Evolutionary conservation across 768 basidiomycete genomes (phyloP).

Genomic region (Exsudoporus frostii): DNA sequence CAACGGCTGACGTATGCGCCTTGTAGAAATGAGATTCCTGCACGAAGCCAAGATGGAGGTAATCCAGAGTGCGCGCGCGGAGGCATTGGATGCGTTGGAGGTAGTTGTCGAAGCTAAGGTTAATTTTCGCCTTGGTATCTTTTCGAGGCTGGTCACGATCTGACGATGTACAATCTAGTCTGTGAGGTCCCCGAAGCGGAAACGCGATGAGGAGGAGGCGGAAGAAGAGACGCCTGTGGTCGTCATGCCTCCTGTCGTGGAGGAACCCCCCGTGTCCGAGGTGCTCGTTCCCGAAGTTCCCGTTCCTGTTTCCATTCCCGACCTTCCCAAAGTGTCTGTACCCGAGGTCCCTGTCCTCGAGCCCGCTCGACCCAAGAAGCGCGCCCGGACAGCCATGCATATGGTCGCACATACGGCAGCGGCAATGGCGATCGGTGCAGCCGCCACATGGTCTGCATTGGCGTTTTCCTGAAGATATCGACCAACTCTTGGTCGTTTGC

Average conservation of each 20-base stretch:
- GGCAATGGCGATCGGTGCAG: constrained; percentile 63
- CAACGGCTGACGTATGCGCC: neutral
- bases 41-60: constrained; percentile 44
- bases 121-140: constrained; percentile 11
- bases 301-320: neutral
- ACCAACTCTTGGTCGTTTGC: neutral
- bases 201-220: constrained; percentile 47
- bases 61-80: constrained; percentile 39
- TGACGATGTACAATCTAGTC: constrained; percentile 25
- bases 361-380: constrained; percentile 39
- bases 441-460: constrained; percentile 69
- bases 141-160: constrained; percentile 11
- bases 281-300: constrained; percentile 5
- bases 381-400: constrained; percentile 38
- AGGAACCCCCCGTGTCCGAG: neutral
- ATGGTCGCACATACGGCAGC: constrained; percentile 57
- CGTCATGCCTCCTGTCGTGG: neutral
- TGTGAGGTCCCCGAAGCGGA: constrained; percentile 56
- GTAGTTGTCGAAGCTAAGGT: constrained; percentile 35
- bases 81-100: constrained; percentile 36
- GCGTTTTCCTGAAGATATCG: constrained; percentile 51
- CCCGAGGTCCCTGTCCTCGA: neutral
- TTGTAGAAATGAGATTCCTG: constrained; percentile 44
- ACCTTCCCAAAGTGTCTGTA: neutral
- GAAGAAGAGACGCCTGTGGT: constrained; percentile 1